These are phyloP conservation scores for Aphanomyces stellatus DNA, from an alignment of 352 stramenopile genomes.

Conservation along the genomic window DNA sequence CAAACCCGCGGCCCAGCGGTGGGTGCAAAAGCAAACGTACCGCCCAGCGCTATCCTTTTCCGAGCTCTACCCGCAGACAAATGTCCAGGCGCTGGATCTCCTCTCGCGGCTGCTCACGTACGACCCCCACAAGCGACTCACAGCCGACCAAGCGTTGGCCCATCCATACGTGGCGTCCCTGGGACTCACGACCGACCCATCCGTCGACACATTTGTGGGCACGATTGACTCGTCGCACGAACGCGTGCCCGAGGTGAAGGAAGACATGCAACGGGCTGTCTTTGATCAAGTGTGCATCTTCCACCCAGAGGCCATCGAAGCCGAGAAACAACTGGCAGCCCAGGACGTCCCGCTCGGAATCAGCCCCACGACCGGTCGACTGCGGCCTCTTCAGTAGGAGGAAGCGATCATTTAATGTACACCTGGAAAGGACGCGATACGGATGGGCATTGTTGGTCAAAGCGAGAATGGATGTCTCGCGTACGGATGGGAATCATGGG, in stretches of 20 bases:
- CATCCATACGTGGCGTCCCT: constrained; percentile 85
- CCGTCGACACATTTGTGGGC: constrained; percentile 53
- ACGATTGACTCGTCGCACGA: constrained; percentile 69
- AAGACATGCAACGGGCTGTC: constrained; percentile 66
- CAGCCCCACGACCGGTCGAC: constrained; percentile 44
- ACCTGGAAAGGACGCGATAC: too few species aligned
- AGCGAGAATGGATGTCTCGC: too few species aligned
- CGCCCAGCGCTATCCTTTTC: constrained; percentile 51
- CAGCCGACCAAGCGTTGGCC: constrained; percentile 89
- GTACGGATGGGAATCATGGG: too few species aligned
- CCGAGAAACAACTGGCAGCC: constrained; percentile 44
- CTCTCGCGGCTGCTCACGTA: constrained; percentile 66
- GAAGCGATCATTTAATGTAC: too few species aligned
- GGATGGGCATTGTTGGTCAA: too few species aligned
- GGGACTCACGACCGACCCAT: constrained; percentile 34
- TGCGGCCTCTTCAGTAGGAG: constrained; percentile 22
- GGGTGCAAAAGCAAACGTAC: constrained; percentile 50
- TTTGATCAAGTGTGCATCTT: constrained; percentile 75
- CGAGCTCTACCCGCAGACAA: constrained; percentile 70
- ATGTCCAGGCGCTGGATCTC: constrained; percentile 53
- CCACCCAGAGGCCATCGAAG: constrained; percentile 54
- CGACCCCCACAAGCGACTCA: constrained; percentile 58
- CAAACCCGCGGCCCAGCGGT: constrained; percentile 62
- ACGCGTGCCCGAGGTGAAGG: constrained; percentile 43
- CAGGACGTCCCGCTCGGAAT: constrained; percentile 57